These are phyloP conservation scores for Rostrohypoxylon terebratum DNA, from an alignment of 495 filamentous ascomycete genomes.

Conservation along the genomic window DNA sequence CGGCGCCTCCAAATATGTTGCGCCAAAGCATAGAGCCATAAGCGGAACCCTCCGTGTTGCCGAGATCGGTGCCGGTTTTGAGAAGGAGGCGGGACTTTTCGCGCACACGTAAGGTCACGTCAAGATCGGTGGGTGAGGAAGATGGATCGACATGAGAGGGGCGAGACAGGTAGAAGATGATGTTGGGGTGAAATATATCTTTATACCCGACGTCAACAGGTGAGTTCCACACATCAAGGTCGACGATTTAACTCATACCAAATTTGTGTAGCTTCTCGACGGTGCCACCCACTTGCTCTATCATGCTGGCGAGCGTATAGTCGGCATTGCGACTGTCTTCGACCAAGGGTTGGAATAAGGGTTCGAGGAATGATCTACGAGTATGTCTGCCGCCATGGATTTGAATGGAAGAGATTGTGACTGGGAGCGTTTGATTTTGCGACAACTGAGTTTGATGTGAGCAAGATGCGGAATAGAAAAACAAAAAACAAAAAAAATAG, in stretches of 20 bases:
- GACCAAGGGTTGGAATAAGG: constrained; percentile 80
- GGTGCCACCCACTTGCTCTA: constrained; percentile 73
- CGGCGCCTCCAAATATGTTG: constrained; percentile 95
- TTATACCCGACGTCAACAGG: constrained; percentile 29
- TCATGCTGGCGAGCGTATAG: constrained; percentile 81
- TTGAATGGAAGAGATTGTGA: constrained; percentile 83
- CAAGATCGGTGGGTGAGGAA: constrained; percentile 75
- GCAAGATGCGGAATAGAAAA: background rate
- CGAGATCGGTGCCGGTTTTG: constrained; percentile 92
- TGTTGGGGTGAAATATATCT: constrained; percentile 91
- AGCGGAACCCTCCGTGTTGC: constrained; percentile 90
- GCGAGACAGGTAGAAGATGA: constrained; percentile 81
- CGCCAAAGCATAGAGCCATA: constrained; percentile 85
- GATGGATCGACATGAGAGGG: constrained; percentile 68
- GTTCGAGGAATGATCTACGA: constrained; percentile 79
- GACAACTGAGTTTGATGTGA: constrained; percentile 63
- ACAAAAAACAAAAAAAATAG: too few relatives aligned
- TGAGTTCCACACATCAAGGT: constrained; percentile 1
- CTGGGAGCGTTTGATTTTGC: constrained; percentile 76
- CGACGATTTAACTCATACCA: constrained; percentile 63
- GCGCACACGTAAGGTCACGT: constrained; percentile 77
- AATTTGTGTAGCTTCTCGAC: constrained; percentile 82
- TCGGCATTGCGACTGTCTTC: constrained; percentile 71
- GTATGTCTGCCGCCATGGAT: constrained; percentile 84
- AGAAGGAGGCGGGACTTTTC: constrained; percentile 84